phyloP scores from a whole-genome alignment of 1,284 basidiomycete genomes.

The Cutaneotrichosporon dermatis region DNA sequence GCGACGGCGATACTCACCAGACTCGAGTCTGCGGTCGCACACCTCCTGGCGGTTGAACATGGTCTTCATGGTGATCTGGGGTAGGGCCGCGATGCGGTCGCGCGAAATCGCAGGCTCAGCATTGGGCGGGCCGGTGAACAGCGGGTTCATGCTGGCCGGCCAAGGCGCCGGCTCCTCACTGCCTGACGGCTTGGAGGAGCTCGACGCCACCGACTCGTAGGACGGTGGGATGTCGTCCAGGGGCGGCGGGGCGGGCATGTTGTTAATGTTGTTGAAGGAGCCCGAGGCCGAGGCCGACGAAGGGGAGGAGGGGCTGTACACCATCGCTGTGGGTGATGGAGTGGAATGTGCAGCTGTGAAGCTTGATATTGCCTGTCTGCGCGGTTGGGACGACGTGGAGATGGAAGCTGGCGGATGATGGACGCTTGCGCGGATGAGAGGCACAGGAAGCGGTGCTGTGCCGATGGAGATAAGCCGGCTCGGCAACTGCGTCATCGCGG shows the following conservation, averaged over 20 bases:
- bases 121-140: conserved; percentile 32
- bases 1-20: conserved; percentile 22
- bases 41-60: conserved; percentile 12
- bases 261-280: not conserved
- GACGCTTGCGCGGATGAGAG: too few relatives aligned
- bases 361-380: too few relatives aligned
- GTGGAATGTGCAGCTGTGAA: not conserved
- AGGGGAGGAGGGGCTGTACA: conserved; percentile 8
- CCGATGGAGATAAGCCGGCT: too few relatives aligned
- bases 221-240: conserved; percentile 31
- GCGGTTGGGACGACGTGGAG: too few relatives aligned
- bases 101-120: conserved; percentile 28
- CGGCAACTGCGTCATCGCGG: too few relatives aligned
- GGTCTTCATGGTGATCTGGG: conserved; percentile 14
- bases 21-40: conserved; percentile 26
- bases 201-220: conserved; percentile 25
- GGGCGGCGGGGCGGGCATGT: not conserved
- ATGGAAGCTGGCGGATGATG: too few relatives aligned
- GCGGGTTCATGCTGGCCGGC: conserved; percentile 21
- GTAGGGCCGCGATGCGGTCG: conserved; percentile 6
- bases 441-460: too few relatives aligned
- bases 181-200: not conserved
- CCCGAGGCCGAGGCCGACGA: not conserved
- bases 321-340: not conserved
- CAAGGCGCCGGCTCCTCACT: not conserved